These are phyloP conservation scores for Magnusiomyces suaveolens DNA, from an alignment of 1,139 yeast species.

Conservation along the genomic window DNA sequence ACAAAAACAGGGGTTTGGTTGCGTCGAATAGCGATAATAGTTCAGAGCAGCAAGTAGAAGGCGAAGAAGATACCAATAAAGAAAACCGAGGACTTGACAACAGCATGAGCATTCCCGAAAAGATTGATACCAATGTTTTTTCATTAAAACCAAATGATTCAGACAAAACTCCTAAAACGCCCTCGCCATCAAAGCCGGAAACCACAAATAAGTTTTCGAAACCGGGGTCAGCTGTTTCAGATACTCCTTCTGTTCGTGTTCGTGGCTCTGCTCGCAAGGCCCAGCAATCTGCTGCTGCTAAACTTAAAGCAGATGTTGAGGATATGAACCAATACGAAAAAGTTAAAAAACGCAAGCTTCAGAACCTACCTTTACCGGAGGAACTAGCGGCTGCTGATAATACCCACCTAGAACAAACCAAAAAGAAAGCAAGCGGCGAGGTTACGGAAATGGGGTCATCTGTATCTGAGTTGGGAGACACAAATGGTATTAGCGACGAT, in stretches of 20 bases:
- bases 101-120: not conserved
- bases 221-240: not conserved
- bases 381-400: constrained; percentile 6
- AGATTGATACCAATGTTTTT: not conserved
- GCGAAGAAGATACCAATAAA: not conserved
- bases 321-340: constrained; percentile 55
- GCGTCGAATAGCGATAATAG: no score
- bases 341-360: constrained; percentile 17
- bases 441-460: not conserved
- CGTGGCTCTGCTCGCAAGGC: constrained; percentile 39
- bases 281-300: constrained; percentile 53
- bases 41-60: not conserved
- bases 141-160: constrained; percentile 1
- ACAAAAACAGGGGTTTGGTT: no score
- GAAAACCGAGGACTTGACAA: not conserved
- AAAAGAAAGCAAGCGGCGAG: not conserved
- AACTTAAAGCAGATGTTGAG: constrained; percentile 59
- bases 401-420: not conserved
- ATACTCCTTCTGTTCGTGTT: not conserved
- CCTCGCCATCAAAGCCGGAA: constrained; percentile 13
- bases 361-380: constrained; percentile 12
- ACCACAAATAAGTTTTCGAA: not conserved
- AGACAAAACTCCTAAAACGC: not conserved
- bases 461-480: not conserved
- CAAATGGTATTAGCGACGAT: not conserved